These are phyloP conservation scores for Saturnispora diversa DNA, from an alignment of 805 yeast species.

Conservation along the genomic window DNA sequence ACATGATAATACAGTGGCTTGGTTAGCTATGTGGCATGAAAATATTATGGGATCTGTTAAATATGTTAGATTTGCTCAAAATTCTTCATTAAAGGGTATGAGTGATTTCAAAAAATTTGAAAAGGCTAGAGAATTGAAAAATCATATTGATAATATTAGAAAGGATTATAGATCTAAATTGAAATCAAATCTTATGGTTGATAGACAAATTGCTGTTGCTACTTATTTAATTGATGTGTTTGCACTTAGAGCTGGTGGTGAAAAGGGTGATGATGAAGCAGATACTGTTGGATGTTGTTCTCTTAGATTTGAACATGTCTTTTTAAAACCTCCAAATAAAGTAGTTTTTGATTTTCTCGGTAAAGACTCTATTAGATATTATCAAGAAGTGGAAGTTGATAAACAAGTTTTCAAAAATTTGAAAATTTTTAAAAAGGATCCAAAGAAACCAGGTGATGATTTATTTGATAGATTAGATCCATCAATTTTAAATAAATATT, in stretches of 20 bases:
- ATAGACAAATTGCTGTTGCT: constrained; percentile 89
- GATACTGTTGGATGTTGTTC: constrained; percentile 98
- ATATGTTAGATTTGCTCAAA: constrained; percentile 87
- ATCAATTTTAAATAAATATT: constrained; percentile 68
- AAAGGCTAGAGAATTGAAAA: constrained; percentile 78
- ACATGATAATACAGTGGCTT: constrained; percentile 84
- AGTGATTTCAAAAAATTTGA: constrained; percentile 89
- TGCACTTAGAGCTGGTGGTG: constrained; percentile 97
- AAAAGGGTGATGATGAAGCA: constrained; percentile 94
- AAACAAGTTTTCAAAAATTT: constrained; percentile 86
- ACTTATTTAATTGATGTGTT: constrained; percentile 86
- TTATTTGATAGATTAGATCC: constrained; percentile 89
- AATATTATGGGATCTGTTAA: constrained; percentile 77
- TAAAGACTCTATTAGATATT: constrained; percentile 87
- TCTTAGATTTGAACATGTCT: constrained; percentile 79
- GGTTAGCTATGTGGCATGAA: constrained; percentile 98
- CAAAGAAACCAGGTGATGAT: constrained; percentile 88
- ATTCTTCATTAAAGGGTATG: constrained; percentile 83
- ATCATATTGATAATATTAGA: constrained; percentile 65
- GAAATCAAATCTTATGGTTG: constrained; percentile 69
- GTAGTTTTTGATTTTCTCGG: constrained; percentile 91
- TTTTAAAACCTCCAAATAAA: constrained; percentile 73
- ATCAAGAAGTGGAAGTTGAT: constrained; percentile 89
- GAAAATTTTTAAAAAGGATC: constrained; percentile 77
- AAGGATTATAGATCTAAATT: constrained; percentile 62